Percentiles rank a stretch among this genome's conserved stretches.
Conservation (phyloP, 2,329 filamentous ascomycete species). For the Colletotrichum aenigma region DNA sequence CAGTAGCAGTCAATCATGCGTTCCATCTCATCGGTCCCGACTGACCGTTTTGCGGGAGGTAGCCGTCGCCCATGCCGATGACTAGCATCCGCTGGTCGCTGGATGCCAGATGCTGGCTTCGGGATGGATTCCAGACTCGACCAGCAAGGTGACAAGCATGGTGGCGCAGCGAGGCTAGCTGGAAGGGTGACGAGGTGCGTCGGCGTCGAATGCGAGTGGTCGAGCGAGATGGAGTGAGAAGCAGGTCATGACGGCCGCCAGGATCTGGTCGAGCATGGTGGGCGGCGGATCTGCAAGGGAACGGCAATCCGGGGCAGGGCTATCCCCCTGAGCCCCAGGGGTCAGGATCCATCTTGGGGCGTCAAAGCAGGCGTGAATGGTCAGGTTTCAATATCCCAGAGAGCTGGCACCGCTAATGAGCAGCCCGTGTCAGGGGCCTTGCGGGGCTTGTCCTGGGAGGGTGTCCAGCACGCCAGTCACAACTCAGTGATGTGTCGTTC, state of each 20-base stretch:
- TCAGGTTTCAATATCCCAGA: conserved; percentile 7
- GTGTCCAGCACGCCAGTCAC: neutral
- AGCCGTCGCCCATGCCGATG: neutral
- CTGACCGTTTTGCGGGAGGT: conserved; percentile 3
- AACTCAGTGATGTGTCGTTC: conserved; percentile 3
- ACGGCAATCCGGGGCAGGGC: conserved; percentile 5
- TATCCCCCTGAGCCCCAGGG: neutral
- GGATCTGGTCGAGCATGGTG: conserved; percentile 3
- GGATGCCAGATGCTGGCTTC: neutral
- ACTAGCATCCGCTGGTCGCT: neutral
- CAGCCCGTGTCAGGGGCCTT: neutral
- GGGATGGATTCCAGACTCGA: neutral
- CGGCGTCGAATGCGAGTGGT: neutral
- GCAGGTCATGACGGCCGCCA: neutral
- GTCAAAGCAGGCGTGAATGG: neutral
- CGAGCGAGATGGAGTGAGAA: conserved; percentile 14
- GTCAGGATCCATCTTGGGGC: neutral
- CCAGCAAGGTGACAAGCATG: neutral
- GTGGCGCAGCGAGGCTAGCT: neutral
- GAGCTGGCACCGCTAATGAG: neutral
- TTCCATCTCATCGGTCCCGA: neutral
- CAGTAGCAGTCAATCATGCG: conserved; percentile 5
- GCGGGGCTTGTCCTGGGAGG: neutral
- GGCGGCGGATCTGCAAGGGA: conserved; percentile 11
- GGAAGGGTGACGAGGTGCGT: neutral